These are phyloP conservation scores for Phytophthora syringae DNA, from an alignment of 352 stramenopile genomes.

Conservation along the genomic window DNA sequence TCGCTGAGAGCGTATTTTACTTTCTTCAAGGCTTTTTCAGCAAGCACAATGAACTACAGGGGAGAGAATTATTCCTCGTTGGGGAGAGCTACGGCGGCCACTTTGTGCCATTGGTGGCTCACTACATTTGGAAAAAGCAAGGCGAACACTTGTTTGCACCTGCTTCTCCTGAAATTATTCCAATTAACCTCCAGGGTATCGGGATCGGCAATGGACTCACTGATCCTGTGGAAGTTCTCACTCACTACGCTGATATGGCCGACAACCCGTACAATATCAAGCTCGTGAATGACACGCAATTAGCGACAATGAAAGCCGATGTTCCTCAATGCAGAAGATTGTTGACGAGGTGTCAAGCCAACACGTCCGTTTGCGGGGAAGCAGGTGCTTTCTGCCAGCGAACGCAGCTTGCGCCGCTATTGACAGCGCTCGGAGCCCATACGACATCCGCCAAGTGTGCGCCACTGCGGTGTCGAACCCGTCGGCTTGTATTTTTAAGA, in stretches of 20 bases:
- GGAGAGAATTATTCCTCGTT: slow-evolving; percentile 52
- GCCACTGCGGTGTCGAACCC: slow-evolving; percentile 18
- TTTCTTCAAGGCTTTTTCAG: slow-evolving; percentile 64
- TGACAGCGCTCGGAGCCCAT: slow-evolving; percentile 45
- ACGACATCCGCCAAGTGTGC: slow-evolving; percentile 63
- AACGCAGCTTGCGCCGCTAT: slow-evolving; percentile 46
- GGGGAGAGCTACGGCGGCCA: slow-evolving; percentile 72
- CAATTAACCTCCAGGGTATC: slow-evolving; percentile 53
- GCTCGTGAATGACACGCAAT: slow-evolving; percentile 32
- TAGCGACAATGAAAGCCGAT: slow-evolving; percentile 27
- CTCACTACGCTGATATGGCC: slow-evolving; percentile 43
- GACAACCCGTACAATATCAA: slow-evolving; percentile 57
- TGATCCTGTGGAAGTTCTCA: slow-evolving; percentile 23
- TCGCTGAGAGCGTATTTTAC: slow-evolving; percentile 59
- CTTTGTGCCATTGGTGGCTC: slow-evolving; percentile 49
- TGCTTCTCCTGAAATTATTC: not conserved
- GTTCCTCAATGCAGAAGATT: slow-evolving; percentile 29
- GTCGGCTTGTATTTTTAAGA: slow-evolving; percentile 37
- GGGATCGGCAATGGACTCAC: slow-evolving; percentile 52
- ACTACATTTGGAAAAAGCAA: slow-evolving; percentile 49
- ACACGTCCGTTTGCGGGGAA: slow-evolving; percentile 23
- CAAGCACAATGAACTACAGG: slow-evolving; percentile 51
- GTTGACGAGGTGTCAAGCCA: slow-evolving; percentile 27
- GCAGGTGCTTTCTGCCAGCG: slow-evolving; percentile 43
- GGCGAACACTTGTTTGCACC: slow-evolving; percentile 2